phyloP scores from a whole-genome alignment of 2,329 filamentous ascomycete species.

The Aureobasidium lini region DNA sequence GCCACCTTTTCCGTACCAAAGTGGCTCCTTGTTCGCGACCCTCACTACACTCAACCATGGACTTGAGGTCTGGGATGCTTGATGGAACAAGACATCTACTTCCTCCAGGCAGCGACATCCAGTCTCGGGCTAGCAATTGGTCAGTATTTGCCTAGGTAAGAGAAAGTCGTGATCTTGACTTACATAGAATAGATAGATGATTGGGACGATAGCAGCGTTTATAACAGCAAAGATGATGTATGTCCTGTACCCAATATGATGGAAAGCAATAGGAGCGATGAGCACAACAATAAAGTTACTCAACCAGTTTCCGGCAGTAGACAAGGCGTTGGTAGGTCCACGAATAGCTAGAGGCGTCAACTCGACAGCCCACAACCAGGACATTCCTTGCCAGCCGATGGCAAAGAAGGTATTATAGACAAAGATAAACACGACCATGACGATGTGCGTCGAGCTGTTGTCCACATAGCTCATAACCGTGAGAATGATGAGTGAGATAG shows the following conservation, averaged over 20 bases:
- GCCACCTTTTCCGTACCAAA: constrained; percentile 51
- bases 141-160: background rate
- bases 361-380: constrained; percentile 56
- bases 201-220: constrained; percentile 25
- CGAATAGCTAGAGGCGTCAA: constrained; percentile 52
- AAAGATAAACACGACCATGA: constrained; percentile 63
- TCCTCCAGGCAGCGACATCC: constrained; percentile 54
- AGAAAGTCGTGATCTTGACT: background rate
- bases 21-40: constrained; percentile 44
- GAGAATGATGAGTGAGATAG: constrained; percentile 25
- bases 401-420: constrained; percentile 57
- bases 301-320: constrained; percentile 54
- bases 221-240: constrained; percentile 32
- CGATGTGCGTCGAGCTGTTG: constrained; percentile 47
- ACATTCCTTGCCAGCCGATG: constrained; percentile 53
- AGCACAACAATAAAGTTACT: constrained; percentile 43
- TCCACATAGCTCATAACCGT: constrained; percentile 32
- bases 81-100: constrained; percentile 59
- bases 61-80: constrained; percentile 35
- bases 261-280: constrained; percentile 21
- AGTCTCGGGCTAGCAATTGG: constrained; percentile 45
- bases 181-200: background rate
- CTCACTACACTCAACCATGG: constrained; percentile 43
- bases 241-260: constrained; percentile 22
- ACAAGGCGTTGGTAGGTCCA: constrained; percentile 56